Evolutionary conservation across 83 land plant species (phyloP).

Genomic region (Larix sibirica): DNA sequence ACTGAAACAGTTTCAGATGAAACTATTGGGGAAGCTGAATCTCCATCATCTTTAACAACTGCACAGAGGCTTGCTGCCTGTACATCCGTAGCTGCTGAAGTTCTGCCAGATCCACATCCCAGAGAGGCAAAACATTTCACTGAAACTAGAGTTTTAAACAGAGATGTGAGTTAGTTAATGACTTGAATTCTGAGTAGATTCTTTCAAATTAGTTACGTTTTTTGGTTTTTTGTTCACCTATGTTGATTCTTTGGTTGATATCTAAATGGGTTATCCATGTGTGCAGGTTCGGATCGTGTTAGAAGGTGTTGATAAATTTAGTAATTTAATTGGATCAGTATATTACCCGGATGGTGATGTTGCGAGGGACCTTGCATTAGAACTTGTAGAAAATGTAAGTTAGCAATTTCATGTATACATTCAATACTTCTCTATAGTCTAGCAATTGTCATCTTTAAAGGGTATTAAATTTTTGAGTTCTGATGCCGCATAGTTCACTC

Average conservation of each 20-base stretch:
- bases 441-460: background rate
- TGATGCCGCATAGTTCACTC: background rate
- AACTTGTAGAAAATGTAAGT: slow-evolving; percentile 88
- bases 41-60: slow-evolving; percentile 54
- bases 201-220: background rate
- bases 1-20: slow-evolving; percentile 31
- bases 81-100: slow-evolving; percentile 42
- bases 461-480: background rate
- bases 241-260: no score
- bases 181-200: slow-evolving; percentile 3
- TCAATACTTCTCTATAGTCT: background rate
- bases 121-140: slow-evolving; percentile 94
- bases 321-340: slow-evolving; percentile 88
- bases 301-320: slow-evolving; percentile 92
- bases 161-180: slow-evolving; percentile 70
- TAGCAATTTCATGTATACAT: background rate
- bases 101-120: slow-evolving; percentile 79
- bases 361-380: slow-evolving; percentile 87
- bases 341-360: slow-evolving; percentile 84
- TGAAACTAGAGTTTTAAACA: slow-evolving; percentile 77
- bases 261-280: no score
- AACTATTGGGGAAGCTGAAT: slow-evolving; percentile 58
- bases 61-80: slow-evolving; percentile 90
- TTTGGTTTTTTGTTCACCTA: background rate
- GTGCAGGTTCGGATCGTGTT: slow-evolving; percentile 88